Base-by-base conservation (phyloP, 306 rosid species). In the Spatholobus suberectus region DNA sequence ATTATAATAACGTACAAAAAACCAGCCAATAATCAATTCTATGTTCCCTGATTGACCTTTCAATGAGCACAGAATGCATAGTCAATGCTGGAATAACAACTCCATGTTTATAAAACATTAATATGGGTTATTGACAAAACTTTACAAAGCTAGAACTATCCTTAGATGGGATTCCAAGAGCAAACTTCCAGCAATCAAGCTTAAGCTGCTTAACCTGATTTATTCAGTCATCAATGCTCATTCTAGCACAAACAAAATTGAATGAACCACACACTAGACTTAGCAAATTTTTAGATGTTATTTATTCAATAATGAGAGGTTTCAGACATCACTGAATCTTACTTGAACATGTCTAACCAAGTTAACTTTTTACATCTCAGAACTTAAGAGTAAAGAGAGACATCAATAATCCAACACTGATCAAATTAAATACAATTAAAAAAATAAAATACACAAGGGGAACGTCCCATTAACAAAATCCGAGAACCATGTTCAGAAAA, bases 61-160 rank as follows among this genome's bases (percentile, higher is more conserved):
- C 20, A 27, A 27, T 27, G 18, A 14, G 69, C 15, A 29, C 21
- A 29, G 12, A 62, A 29, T 27, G 12, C 54, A 67, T 26, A 75
- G 63, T 54, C 38, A 52, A 57, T 75, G 71, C 34, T 26, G 40
- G 70, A 52, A 73, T 65, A 75, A 52, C 15, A 67, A 59, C 29
- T 41, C 26, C 44, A 61, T 13, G 32, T 13, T 40, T 65, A 73
- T 7, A 6, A 35, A 63, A 63, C 23, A 73, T 81, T 29, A 63
- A 4, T 7, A 54, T 26, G 74, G 35, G 58, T 37, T 40, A 26
- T 20, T 37, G 47, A 58, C 27, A 75, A 27, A 13, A 0, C 27
- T 68, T 24, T 6, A 37, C 15, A 75, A 55, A 18, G 17, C 63
- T 62, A 62, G 21, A 27, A 14, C 20, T 13, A 29, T 62, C 68